These are phyloP conservation scores for Blastomyces percursus DNA, from an alignment of 2,329 filamentous ascomycete genomes.

Conservation along the genomic window DNA sequence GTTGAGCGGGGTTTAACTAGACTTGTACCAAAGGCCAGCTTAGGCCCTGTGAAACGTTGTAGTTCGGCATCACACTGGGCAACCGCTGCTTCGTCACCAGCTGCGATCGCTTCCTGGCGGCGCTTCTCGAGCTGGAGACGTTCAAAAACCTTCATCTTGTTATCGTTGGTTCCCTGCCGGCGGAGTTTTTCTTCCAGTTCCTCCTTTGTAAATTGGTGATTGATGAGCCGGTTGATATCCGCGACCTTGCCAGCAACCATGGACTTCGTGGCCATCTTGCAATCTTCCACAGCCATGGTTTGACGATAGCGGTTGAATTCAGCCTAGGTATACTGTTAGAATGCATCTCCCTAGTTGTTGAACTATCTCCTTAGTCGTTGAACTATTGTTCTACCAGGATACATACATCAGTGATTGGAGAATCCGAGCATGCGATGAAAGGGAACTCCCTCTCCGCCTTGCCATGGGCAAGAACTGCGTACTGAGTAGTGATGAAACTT, in stretches of 20 bases:
- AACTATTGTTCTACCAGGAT: not conserved
- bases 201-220: constrained; percentile 68
- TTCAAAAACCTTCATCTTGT: constrained; percentile 55
- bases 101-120: constrained; percentile 54
- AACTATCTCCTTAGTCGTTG: not conserved
- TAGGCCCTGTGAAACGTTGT: constrained; percentile 41
- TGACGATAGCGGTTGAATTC: constrained; percentile 76
- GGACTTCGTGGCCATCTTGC: constrained; percentile 62
- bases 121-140: constrained; percentile 56
- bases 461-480: constrained; percentile 70
- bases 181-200: constrained; percentile 72
- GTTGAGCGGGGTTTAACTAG: constrained; percentile 47
- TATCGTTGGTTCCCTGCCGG: constrained; percentile 56
- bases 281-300: constrained; percentile 59
- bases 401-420: constrained; percentile 66
- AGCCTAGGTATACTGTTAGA: constrained; percentile 37
- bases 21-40: constrained; percentile 61
- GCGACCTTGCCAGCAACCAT: constrained; percentile 60
- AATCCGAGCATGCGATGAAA: constrained; percentile 82
- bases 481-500: constrained; percentile 72
- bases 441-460: constrained; percentile 76
- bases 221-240: constrained; percentile 68
- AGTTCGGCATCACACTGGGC: constrained; percentile 41
- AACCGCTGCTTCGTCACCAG: constrained; percentile 50
- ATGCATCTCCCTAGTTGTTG: not conserved